Base-by-base conservation (phyloP, 2,329 filamentous ascomycete genomes). In the Cytospora schulzeri region DNA sequence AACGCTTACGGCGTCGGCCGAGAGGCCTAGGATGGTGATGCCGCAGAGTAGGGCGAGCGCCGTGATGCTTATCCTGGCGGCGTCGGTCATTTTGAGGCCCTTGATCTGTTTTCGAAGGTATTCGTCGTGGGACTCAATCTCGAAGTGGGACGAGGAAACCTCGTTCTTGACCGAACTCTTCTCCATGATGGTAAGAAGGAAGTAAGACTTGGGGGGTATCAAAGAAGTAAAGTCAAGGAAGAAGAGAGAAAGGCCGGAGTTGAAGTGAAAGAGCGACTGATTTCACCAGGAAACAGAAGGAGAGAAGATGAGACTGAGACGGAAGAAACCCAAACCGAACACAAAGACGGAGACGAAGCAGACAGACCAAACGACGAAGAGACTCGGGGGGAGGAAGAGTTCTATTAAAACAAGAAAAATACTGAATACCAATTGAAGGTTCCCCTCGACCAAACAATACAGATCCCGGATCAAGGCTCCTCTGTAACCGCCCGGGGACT, bases 11-110 rank as follows among this genome's bases (percentile, higher is more conserved):
- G 83, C 78, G 71, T 88, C 79, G 68, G 78, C 83, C 3, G 85
- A 80, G 14, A 86, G 78, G 29, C 81, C 85, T 9, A 88, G 74
- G 59, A 85, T 78, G 22, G 78, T 80, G 68, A 88, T 70, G 63
- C 81, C 80, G 60, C 81, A 79, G 22, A 81, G 76, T 22, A 88
- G 75, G 31, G 81, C 80, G 35, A 88, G 71, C 6, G 75, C 71
- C 0, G 81, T 85, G 65, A 86, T 74, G 56, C 76, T 81, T 4
- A 83, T 69, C 17, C 81, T 79, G 55, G 77, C 76, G 55, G 74
- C 76, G 66, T 86, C 79, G 63, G 83, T 68, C 29, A 78, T 67
- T 45, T 75, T 69, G 58, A 77, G 75, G 56, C 76, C 68, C 64
- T 78, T 80, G 70, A 76, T 71, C 61, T 77, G 62, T 45, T 61